These are phyloP conservation scores for Penicillium sp. DNA, from an alignment of 2,329 filamentous ascomycete species.

Conservation along the genomic window DNA sequence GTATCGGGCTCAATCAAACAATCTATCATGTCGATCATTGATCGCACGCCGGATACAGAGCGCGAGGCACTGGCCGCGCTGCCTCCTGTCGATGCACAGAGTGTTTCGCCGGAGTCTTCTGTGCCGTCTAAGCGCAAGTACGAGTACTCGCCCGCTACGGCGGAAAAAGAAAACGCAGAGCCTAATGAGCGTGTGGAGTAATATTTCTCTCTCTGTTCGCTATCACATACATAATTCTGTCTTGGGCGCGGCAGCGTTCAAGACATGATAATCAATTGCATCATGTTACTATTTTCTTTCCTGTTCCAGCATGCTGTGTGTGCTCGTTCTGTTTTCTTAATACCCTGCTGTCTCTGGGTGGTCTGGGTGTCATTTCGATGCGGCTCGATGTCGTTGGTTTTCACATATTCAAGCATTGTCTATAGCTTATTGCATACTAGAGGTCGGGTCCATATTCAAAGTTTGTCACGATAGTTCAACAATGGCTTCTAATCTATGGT, in stretches of 20 bases:
- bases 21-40: slow-evolving; percentile 44
- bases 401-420: slow-evolving; percentile 9
- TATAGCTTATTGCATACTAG: slow-evolving; percentile 18
- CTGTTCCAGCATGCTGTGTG: background rate
- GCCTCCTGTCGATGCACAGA: slow-evolving; percentile 26
- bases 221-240: slow-evolving; percentile 10
- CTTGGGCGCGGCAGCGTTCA: background rate
- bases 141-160: slow-evolving; percentile 16
- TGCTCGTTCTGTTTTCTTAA: slow-evolving; percentile 12
- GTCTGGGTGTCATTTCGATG: background rate
- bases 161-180: slow-evolving; percentile 30
- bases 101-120: slow-evolving; percentile 18
- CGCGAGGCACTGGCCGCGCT: slow-evolving; percentile 25
- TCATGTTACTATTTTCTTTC: slow-evolving; percentile 2
- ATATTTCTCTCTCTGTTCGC: slow-evolving; percentile 9
- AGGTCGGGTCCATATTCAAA: background rate
- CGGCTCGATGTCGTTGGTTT: slow-evolving; percentile 6
- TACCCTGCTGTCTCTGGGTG: slow-evolving; percentile 21
- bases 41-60: slow-evolving; percentile 32
- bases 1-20: slow-evolving; percentile 33
- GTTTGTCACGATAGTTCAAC: background rate
- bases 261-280: slow-evolving; percentile 13
- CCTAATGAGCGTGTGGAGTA: slow-evolving; percentile 25
- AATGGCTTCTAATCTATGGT: too few relatives aligned
- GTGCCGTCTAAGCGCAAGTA: slow-evolving; percentile 26